Evolutionary conservation across 768 basidiomycete species (phyloP).

Genomic region (Suillus alpinus): DNA sequence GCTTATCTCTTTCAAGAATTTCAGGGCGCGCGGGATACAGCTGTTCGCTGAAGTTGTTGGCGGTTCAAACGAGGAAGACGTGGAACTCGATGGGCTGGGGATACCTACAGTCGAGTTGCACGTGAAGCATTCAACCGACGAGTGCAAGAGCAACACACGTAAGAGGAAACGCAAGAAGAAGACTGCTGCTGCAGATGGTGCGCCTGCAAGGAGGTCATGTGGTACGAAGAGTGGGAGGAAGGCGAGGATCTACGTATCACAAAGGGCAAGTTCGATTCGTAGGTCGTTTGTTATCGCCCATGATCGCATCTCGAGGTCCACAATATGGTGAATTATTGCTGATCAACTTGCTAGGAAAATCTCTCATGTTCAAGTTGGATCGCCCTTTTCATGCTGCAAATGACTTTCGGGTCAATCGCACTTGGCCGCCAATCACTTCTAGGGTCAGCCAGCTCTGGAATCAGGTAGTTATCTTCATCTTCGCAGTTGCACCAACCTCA

Average conservation of each 20-base stretch:
- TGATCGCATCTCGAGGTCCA: not conserved
- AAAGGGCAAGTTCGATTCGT: conserved; percentile 49
- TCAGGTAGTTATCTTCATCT: conserved; percentile 41
- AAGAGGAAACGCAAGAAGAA: conserved; percentile 47
- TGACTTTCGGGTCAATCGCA: conserved; percentile 49
- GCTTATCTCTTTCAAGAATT: conserved; percentile 55
- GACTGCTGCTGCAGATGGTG: conserved; percentile 13
- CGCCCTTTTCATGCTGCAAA: conserved; percentile 55
- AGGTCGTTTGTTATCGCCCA: conserved; percentile 21
- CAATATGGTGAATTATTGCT: conserved; percentile 1
- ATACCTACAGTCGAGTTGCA: conserved; percentile 61
- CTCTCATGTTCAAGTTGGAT: conserved; percentile 47
- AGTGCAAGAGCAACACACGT: conserved; percentile 54
- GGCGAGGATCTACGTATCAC: conserved; percentile 47
- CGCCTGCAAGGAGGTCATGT: conserved; percentile 34
- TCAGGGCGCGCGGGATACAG: conserved; percentile 57
- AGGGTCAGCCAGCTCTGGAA: conserved; percentile 55
- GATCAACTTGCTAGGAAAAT: conserved; percentile 33
- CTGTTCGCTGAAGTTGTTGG: conserved; percentile 40
- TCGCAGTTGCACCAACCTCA: not conserved
- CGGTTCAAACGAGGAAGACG: conserved; percentile 38
- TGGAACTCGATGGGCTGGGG: conserved; percentile 64
- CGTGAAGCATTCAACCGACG: conserved; percentile 52
- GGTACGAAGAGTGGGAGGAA: conserved; percentile 76
- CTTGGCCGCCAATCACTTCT: conserved; percentile 34